Base-by-base conservation (phyloP, 1,139 yeast genomes). In the Blastobotrys buckinghamii region DNA sequence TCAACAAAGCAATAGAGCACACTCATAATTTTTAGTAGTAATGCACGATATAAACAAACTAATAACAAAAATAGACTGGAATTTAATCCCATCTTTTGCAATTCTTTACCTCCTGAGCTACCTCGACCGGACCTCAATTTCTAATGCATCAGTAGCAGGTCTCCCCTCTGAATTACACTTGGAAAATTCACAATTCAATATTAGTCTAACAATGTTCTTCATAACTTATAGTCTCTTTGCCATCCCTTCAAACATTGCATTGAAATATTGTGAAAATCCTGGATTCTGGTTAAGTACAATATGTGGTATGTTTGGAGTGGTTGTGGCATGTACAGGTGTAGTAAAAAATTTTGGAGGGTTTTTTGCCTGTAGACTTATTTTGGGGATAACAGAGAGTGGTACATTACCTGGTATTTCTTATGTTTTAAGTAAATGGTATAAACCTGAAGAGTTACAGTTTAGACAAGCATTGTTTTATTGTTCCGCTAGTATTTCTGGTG, bases 321-420 rank as follows among this genome's bases (percentile, higher is more conserved):
- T 79, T 45, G 75, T 82, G 45, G 73, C 80, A 44, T 79, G 82
- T 42, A 72, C 78, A 73, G 85, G 84, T 1, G 76, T 75, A 56
- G 77, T 73, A 42, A 68, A 68, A 39, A 77, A 66, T 55, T 81
- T 73, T 55, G 77, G 77, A 16, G 78, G 76, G 13, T 69, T 81
- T 44, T 71, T 77, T 19, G 78, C 75, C 6, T 73, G 81, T 51
- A 72, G 87, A 55, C 71, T 81, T 50, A 67, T 81, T 44, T 70
- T 81, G 34, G 87, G 86, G 52, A 61, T 78, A 36, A 72, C 76
- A 47, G 86, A 81, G 64, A 75, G 81, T 44, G 80, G 84, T 44
- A 72, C 82, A 36, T 80, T 80, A 67, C 85, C 87, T 1, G 67
- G 65, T 1, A 58, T 62, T 32, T 52, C 58, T 34, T 60, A 55